Evolutionary conservation across 768 basidiomycete genomes (phyloP), one percentile per base, ranked within the genome.

Genomic region (Goffeauzyma gilvescens): DNA sequence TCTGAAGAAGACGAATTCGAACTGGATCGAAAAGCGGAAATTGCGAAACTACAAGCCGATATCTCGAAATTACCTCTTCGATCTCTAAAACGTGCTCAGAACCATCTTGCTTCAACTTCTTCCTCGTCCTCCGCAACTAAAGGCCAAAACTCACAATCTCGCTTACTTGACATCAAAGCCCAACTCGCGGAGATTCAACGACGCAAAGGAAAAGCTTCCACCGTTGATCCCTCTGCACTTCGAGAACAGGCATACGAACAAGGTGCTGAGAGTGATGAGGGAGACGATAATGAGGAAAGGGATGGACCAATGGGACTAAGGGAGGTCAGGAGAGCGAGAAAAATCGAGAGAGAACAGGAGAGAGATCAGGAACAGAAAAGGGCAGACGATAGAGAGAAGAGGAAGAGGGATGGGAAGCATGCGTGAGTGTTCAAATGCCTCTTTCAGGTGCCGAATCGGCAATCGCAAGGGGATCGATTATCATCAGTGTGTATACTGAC

Each of bases 391-490:
- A 68, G 68, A 43, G 69, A 62, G 27, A 67, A 70, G 44, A 67
- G 74, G 3, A 79, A 79, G 63, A 71, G 86, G 32, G 59, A 71
- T 5, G 74, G 72, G 57, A 93, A 95, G 56, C 79, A 90, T 65
- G 84, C 89, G 87, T 89, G 64, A 49, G 84, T 71, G 20, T 15
- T n/a, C n/a, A n/a, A n/a, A n/a, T n/a, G n/a, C n/a, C n/a, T n/a
- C n/a, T n/a, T n/a, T n/a, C n/a, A n/a, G n/a, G n/a, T n/a, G n/a
- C n/a, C n/a, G n/a, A n/a, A n/a, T n/a, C n/a, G n/a, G n/a, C n/a
- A n/a, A n/a, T n/a, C 15, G 20, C 13, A 23, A 2, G 6, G 14
- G 26, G 6, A 14, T 22, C 32, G 10, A n/a, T 30, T n/a, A 9
- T 30, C n/a, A n/a, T 9, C 28, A 12, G 21, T 32, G 12, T 18